phyloP scores from a whole-genome alignment of 306 rosid genomes.

The Cicer cuneatum region DNA sequence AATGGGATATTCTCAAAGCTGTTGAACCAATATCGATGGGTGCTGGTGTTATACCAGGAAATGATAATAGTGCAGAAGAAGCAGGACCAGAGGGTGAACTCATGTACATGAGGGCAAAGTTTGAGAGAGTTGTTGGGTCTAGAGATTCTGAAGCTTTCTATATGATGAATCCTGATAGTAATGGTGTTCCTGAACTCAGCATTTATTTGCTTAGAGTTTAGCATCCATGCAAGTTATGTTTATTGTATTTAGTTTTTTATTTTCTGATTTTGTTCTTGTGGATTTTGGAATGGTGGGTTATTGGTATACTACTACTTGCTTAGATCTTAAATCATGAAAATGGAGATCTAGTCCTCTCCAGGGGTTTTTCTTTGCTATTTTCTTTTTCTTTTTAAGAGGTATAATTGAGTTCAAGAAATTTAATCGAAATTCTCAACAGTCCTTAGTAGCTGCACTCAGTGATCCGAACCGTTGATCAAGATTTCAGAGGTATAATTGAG shows the following conservation, averaged over 20 bases:
- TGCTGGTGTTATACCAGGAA: constrained; percentile 84
- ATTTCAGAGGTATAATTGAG: neutral
- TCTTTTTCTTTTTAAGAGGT: constrained; percentile 36
- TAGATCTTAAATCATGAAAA: constrained; percentile 50
- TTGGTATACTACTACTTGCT: constrained; percentile 49
- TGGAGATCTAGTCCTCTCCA: constrained; percentile 51
- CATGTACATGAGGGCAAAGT: constrained; percentile 96
- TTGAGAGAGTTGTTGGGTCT: constrained; percentile 94
- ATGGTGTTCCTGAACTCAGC: constrained; percentile 96
- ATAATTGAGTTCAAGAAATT: constrained; percentile 25
- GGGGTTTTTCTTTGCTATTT: constrained; percentile 11
- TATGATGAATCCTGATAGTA: constrained; percentile 97
- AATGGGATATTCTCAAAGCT: constrained; percentile 80
- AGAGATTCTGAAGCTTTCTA: constrained; percentile 57
- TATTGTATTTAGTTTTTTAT: constrained; percentile 11
- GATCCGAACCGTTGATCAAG: neutral
- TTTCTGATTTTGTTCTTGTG: constrained; percentile 37
- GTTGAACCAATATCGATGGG: constrained; percentile 96
- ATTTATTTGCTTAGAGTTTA: constrained; percentile 90
- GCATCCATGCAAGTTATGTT: constrained; percentile 41
- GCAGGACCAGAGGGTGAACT: constrained; percentile 60
- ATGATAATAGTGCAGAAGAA: constrained; percentile 46
- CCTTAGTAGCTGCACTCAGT: neutral
- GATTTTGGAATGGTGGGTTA: constrained; percentile 48
- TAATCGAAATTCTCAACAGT: neutral